Conservation (phyloP, 2,329 filamentous ascomycete species). For the Periconia sp. region DNA sequence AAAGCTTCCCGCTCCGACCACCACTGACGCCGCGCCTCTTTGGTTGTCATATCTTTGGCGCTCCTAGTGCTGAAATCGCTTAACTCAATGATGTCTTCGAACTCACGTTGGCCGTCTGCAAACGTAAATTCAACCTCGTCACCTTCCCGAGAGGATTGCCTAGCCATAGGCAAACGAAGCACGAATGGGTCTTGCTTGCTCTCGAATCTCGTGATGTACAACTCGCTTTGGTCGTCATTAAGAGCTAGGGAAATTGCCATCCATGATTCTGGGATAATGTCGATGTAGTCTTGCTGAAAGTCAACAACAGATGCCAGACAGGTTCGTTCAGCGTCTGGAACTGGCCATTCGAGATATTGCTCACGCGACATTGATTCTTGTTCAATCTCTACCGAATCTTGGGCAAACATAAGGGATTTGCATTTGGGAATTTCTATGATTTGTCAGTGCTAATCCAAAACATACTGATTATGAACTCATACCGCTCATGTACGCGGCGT, state of each 20-base stretch:
- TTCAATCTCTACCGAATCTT: slow-evolving; percentile 57
- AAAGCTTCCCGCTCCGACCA: slow-evolving; percentile 83
- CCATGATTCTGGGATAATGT: slow-evolving; percentile 82
- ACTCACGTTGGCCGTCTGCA: slow-evolving; percentile 73
- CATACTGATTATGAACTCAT: slow-evolving; percentile 4
- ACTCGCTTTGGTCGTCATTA: slow-evolving; percentile 78
- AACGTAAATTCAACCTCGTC: slow-evolving; percentile 85
- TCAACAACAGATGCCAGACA: slow-evolving; percentile 45
- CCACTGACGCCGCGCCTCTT: slow-evolving; percentile 79
- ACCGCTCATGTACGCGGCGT: slow-evolving; percentile 44
- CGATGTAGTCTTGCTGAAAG: slow-evolving; percentile 80
- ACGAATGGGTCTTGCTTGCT: slow-evolving; percentile 78
- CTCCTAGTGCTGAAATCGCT: slow-evolving; percentile 84
- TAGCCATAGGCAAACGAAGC: slow-evolving; percentile 79
- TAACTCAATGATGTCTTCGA: slow-evolving; percentile 77
- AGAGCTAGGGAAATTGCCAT: slow-evolving; percentile 82
- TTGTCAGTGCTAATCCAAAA: slow-evolving; percentile 4
- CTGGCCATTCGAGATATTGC: slow-evolving; percentile 44
- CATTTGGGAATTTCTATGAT: slow-evolving; percentile 68
- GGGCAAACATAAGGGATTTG: slow-evolving; percentile 67
- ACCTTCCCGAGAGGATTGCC: slow-evolving; percentile 77
- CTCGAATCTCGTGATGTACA: slow-evolving; percentile 86
- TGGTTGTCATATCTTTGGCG: slow-evolving; percentile 69
- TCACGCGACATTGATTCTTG: slow-evolving; percentile 44
- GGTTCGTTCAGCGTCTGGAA: slow-evolving; percentile 31